Evolutionary conservation across 108 stramenopile species (phyloP), one percentile per base, ranked within the genome.

Genomic region (Nitzschia palea): DNA sequence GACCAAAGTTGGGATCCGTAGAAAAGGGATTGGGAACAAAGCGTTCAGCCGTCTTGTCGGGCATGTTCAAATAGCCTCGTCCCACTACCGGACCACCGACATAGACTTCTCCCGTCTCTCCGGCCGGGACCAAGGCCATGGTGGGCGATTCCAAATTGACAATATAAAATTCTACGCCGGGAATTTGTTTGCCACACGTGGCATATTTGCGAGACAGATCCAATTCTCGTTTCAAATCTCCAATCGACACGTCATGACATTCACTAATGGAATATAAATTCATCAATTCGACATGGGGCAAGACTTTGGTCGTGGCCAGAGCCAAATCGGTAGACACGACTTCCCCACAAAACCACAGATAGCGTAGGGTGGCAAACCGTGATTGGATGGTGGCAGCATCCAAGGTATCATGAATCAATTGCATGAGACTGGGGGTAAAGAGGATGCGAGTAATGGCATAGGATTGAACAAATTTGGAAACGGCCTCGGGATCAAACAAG

Each of bases 251-350:
- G 48, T 91, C 90, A 54, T 88, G 90, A 70, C 86, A 86, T 67
- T 91, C 90, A 32, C 70, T 73, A 36, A 88, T 85, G 53, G 76
- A 79, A 68, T 91, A 91, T 2, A 88, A 68, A 72, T 91, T 91
- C 64, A 83, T 63, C 4, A 87, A 63, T 44, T 71, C 59, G 14
- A 75, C 75, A 33, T 78, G 44, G 4, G 86, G 78, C 15, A 84
- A 52, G 12, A 84, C 29, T 34, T 68, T 35, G 47, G 64, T 44
- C 50, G 68, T 71, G 20, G 69, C 67, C 47, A 68, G 51, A n/a
- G 65, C 63, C 53, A 89, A 67, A 8, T 76, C 70, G n/a, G 70
- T 53, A 20, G 80, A 80, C 22, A 89, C 88, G 18, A 92, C 91
- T 73, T 92, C 91, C 6, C 91, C 91, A 60, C 84, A 86, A 17